These are phyloP conservation scores for Kodamaea ohmeri DNA, from an alignment of 1,139 yeast genomes.

Conservation along the genomic window DNA sequence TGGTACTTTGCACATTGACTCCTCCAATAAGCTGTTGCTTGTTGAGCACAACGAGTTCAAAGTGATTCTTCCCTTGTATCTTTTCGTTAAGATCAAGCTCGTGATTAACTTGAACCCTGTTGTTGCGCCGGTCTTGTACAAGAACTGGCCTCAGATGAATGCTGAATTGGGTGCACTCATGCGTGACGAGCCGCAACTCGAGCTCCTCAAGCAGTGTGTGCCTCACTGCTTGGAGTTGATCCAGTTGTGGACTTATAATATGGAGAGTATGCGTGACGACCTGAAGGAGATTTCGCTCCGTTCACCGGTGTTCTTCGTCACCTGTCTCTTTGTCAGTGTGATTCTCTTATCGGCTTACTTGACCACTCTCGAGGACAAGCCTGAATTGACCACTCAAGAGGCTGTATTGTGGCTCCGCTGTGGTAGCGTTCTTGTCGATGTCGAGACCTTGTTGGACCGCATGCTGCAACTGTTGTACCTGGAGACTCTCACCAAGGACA, in stretches of 20 bases:
- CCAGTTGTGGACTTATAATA: constrained; percentile 67
- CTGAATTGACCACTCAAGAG: constrained; percentile 29
- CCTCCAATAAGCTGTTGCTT: constrained; percentile 49
- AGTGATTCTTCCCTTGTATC: constrained; percentile 60
- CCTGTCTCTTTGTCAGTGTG: constrained; percentile 62
- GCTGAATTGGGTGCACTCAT: constrained; percentile 36
- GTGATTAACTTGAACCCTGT: constrained; percentile 58
- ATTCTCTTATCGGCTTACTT: constrained; percentile 62
- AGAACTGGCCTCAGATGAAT: constrained; percentile 68
- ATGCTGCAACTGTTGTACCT: constrained; percentile 39
- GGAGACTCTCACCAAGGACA: constrained; percentile 56
- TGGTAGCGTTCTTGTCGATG: constrained; percentile 49
- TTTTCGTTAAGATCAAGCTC: constrained; percentile 61
- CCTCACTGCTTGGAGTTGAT: constrained; percentile 57
- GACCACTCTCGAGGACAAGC: constrained; percentile 46
- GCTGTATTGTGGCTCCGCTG: constrained; percentile 45
- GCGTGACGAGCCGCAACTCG: constrained; percentile 42
- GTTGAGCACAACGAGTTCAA: constrained; percentile 55
- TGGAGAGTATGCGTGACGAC: constrained; percentile 59
- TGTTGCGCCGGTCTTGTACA: constrained; percentile 53
- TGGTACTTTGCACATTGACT: constrained; percentile 55
- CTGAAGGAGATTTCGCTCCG: constrained; percentile 63
- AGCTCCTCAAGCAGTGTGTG: constrained; percentile 57
- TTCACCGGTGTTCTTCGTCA: constrained; percentile 72
- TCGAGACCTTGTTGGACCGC: constrained; percentile 50